Evolutionary conservation across 2,329 filamentous ascomycete species (phyloP).

Genomic region (Calonectria naviculata): DNA sequence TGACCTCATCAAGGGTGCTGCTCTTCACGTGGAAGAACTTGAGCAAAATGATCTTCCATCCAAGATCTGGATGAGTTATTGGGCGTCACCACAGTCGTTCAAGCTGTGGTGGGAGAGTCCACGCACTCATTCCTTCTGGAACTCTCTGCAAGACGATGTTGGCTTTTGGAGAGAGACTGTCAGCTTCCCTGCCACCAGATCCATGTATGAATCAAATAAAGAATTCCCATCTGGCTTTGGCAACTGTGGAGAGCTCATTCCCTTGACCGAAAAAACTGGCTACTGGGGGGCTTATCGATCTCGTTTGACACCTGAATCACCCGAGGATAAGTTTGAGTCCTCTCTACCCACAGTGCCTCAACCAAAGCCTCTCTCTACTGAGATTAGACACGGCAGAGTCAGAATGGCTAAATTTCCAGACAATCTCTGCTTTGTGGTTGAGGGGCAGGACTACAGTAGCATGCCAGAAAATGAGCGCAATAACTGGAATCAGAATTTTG

Average conservation of each 20-base stretch:
- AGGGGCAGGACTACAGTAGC: constrained; percentile 14
- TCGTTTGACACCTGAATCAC: constrained; percentile 8
- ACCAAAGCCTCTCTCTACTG: background rate
- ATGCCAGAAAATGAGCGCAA: constrained; percentile 8
- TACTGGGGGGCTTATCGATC: constrained; percentile 22
- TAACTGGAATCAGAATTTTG: constrained; percentile 22
- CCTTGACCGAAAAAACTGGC: constrained; percentile 14
- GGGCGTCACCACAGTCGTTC: constrained; percentile 6
- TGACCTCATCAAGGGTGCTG: constrained; percentile 2
- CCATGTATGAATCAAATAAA: constrained; percentile 14
- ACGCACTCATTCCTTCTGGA: constrained; percentile 12
- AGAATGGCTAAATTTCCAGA: constrained; percentile 10
- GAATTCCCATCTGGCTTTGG: constrained; percentile 1
- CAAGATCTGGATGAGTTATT: constrained; percentile 18
- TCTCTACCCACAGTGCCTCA: background rate
- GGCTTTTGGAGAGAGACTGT: constrained; percentile 27
- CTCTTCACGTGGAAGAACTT: constrained; percentile 5
- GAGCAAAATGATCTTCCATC: constrained; percentile 12
- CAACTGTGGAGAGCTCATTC: constrained; percentile 14
- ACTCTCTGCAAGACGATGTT: constrained; percentile 14
- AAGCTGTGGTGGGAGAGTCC: constrained; percentile 7
- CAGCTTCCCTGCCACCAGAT: constrained; percentile 8
- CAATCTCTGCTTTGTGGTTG: constrained; percentile 9
- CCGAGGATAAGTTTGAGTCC: constrained; percentile 13
- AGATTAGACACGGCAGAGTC: background rate